Evolutionary conservation across 176 grass and related monocot genomes (phyloP), one percentile per base, ranked within the genome.

Genomic region (Echinochloa phyllopogon): DNA sequence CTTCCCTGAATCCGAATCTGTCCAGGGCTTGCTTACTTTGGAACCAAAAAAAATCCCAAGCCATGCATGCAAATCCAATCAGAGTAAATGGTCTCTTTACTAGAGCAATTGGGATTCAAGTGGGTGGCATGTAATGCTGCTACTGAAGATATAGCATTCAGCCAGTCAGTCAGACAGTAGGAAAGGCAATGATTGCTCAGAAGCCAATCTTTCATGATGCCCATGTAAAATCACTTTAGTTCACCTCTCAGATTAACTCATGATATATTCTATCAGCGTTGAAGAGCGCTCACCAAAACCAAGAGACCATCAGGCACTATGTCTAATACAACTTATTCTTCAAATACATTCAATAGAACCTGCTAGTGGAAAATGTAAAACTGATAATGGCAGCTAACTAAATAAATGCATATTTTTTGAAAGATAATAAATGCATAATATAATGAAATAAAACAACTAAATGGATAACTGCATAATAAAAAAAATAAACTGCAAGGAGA

Each of bases 321-420:
- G 10, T 82, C 79, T 25, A 69, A 16, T 49, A 43, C 37, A 65
- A 72, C 24, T 13, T 71, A 57, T 43, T 23, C 40, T 77, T 42
- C 10, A 0, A 24, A 40, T 8, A 59, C 8, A 76, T 29, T 65
- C 20, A 60, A 59, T 40, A 50, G 10, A 45, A 65, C 33, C 44
- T 85, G 50, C 40, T 68, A 42, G 36, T 48, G 10, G 18, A 59
- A 50, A 36, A 6, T 60, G n/a, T 78, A 40, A 50, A 65, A 63
- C 18, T 38, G 44, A 67, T 67, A 25, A 67, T 53, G 61, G 1
- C 41, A 43, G 11, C 1, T 68, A 48, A 23, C 6, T 18, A 79
- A 65, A 27, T 45, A 83, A 71, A 71, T 44, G 68, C 42, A 47
- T 71, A 41, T 18, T 40, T 67, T 67, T 67, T 10, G 6, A 40